These are phyloP conservation scores for Neurospora sp. DNA, from an alignment of 495 filamentous ascomycete species.

Conservation along the genomic window DNA sequence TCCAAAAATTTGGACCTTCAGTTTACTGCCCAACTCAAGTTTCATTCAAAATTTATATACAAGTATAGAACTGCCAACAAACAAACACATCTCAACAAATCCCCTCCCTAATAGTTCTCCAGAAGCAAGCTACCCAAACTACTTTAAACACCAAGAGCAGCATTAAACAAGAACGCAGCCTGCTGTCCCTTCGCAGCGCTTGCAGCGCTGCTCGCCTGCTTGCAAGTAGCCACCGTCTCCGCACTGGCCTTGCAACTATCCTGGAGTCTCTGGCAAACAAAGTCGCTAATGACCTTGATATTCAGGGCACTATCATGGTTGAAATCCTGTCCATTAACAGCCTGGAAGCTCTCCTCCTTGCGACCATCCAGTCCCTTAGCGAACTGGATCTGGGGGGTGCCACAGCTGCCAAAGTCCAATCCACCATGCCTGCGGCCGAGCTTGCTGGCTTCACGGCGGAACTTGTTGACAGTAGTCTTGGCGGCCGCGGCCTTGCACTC, in stretches of 20 bases:
- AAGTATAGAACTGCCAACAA: not conserved
- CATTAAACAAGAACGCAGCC: conserved; percentile 52
- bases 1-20: not conserved
- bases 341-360: conserved; percentile 41
- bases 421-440: conserved; percentile 14
- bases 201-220: conserved; percentile 33
- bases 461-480: conserved; percentile 5
- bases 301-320: conserved; percentile 49
- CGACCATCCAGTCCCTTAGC: conserved; percentile 42
- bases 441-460: conserved; percentile 11
- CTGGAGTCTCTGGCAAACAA: conserved; percentile 46
- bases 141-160: conserved; percentile 26
- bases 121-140: not conserved
- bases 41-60: not conserved
- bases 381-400: conserved; percentile 46
- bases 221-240: conserved; percentile 37
- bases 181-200: conserved; percentile 31
- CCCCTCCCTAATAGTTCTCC: not conserved
- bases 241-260: conserved; percentile 43
- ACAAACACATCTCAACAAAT: not conserved
- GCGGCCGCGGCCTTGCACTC: conserved; percentile 30
- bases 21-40: not conserved
- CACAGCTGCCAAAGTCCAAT: conserved; percentile 40
- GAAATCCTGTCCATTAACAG: conserved; percentile 42
- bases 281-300: conserved; percentile 43